Conservation (phyloP, 495 filamentous ascomycete genomes). For the Talaromyces liani region DNA sequence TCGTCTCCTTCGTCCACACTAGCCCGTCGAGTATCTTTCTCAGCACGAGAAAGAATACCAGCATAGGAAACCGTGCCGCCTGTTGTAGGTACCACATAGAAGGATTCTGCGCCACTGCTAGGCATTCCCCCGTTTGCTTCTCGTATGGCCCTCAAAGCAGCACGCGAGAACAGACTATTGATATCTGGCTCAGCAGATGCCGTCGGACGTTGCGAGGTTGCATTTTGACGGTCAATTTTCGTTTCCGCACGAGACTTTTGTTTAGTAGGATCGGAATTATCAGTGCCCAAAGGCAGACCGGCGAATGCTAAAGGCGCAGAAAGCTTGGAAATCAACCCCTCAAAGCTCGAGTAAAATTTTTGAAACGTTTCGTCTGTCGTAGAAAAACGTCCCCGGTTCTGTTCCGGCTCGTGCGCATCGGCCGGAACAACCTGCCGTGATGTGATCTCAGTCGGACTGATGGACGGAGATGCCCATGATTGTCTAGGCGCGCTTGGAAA, state of each 20-base stretch:
- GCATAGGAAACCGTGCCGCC: constrained; percentile 88
- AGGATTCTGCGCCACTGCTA: constrained; percentile 61
- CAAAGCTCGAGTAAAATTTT: constrained; percentile 83
- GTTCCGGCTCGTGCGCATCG: constrained; percentile 13
- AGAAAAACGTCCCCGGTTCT: constrained; percentile 10
- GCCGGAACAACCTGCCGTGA: constrained; percentile 28
- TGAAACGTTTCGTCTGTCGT: constrained; percentile 73
- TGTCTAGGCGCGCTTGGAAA: constrained; percentile 21
- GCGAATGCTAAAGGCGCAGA: constrained; percentile 89
- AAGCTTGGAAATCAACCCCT: constrained; percentile 70
- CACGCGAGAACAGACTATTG: constrained; percentile 66
- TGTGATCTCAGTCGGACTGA: constrained; percentile 28
- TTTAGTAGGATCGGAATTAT: constrained; percentile 37
- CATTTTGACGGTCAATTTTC: constrained; percentile 30
- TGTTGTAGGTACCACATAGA: constrained; percentile 89
- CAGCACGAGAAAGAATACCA: constrained; percentile 67
- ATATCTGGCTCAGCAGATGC: constrained; percentile 59
- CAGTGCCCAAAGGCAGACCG: constrained; percentile 66
- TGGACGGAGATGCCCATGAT: constrained; percentile 28
- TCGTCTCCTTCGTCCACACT: constrained; percentile 56
- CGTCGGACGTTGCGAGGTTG: constrained; percentile 28
- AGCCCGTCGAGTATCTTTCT: constrained; percentile 50
- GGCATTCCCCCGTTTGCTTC: constrained; percentile 37
- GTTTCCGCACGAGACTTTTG: constrained; percentile 33
- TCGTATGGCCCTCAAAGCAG: constrained; percentile 64